Base-by-base conservation (phyloP, 2,329 filamentous ascomycete species). In the Tolypocladium ophioglossoides region DNA sequence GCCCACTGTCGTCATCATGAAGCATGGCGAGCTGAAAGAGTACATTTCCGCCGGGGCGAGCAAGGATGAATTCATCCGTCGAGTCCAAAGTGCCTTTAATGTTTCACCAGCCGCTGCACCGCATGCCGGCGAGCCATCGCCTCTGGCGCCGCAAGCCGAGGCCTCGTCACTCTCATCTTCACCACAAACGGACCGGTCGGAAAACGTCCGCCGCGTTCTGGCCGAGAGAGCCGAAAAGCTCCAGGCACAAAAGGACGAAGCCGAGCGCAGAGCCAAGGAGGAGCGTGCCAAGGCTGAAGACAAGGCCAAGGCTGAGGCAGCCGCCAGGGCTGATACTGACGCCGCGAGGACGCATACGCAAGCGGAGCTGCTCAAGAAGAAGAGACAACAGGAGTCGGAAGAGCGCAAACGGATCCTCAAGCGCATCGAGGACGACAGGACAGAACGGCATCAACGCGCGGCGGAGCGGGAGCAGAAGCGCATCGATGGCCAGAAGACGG, bases 1-100 rank as follows among this genome's bases (percentile, higher is more conserved):
- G n/a, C 91, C 92, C 0, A 87, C 87, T 1, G 71, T 96, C 10
- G 79, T 96, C 18, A 75, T 95, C 22, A 91, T 96, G 61, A 83
- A 85, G 64, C 87, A 90, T 69, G 89, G 87, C 10, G 80, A 87
- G 57, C 73, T 95, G 16, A 84, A 86, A 63, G 86, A 92, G 67
- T 91, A 91, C 66, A 77, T 95, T 11, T 76, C 83, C 39, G 73
- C 82, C 1, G 86, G 84, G 10, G 77, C 80, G 10, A 70, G 74
- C 16, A 85, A 81, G 64, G 79, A 86, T 18, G 84, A 89, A 10
- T 90, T 94, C 55, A 67, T 83, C 50, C 74, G 73, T 16, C 67
- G 72, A 18, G 53, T 73, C 24, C 63, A 66, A 52, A 65, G 54
- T 41, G 65, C 68, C 12, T 72, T 73, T 51, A 65, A 62, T 49